These are phyloP conservation scores for Rosa hybrid DNA, from an alignment of 331 rosid species.

Conservation along the genomic window DNA sequence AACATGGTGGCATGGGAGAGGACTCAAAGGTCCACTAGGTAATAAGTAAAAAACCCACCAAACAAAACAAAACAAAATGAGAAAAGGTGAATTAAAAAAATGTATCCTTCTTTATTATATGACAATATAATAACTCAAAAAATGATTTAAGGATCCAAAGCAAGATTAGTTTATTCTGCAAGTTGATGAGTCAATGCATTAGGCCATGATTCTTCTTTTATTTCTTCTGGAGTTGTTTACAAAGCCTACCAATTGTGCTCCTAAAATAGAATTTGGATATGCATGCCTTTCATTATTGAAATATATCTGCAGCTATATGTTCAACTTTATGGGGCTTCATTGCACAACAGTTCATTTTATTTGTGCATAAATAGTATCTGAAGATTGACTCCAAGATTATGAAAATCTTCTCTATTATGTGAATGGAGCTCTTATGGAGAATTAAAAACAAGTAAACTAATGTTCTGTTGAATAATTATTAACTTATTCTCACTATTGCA, in stretches of 20 bases:
- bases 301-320: neutral
- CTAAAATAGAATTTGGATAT: constrained; percentile 19
- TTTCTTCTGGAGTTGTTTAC: constrained; percentile 24
- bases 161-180: constrained; percentile 24
- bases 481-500: neutral
- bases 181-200: constrained; percentile 42
- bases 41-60: constrained; percentile 37
- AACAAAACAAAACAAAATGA: constrained; percentile 9
- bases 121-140: constrained; percentile 16
- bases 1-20: constrained; percentile 25
- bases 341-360: neutral
- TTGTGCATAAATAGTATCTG: constrained; percentile 13
- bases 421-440: neutral
- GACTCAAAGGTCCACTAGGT: constrained; percentile 36
- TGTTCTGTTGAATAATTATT: neutral
- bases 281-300: constrained; percentile 30
- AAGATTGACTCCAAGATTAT: constrained; percentile 28
- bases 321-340: constrained; percentile 17
- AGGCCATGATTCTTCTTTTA: constrained; percentile 25
- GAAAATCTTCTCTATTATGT: constrained; percentile 7
- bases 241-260: constrained; percentile 24
- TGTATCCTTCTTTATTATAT: constrained; percentile 16
- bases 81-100: constrained; percentile 25
- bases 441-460: neutral
- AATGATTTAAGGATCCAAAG: constrained; percentile 40